Conservation (phyloP, 2,329 filamentous ascomycete genomes). For the Fusarium euwallaceae region DNA sequence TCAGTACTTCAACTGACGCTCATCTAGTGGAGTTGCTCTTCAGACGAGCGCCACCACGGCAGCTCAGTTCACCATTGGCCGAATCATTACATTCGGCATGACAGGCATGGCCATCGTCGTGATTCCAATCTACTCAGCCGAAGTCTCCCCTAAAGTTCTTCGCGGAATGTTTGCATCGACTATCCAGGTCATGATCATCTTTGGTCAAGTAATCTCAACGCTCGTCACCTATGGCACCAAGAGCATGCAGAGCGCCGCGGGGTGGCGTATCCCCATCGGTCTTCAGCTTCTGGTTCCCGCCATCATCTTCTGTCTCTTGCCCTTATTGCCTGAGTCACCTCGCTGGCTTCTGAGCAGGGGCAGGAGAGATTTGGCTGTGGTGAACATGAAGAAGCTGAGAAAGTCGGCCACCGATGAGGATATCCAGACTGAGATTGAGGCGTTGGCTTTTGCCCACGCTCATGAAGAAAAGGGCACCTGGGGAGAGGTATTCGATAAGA, state of each 20-base stretch:
- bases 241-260: constrained; percentile 29
- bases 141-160: constrained; percentile 43
- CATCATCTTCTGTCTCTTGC: constrained; percentile 51
- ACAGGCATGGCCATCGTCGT: constrained; percentile 51
- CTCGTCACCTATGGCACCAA: constrained; percentile 46
- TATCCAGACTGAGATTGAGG: constrained; percentile 42
- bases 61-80: constrained; percentile 49
- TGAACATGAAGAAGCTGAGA: constrained; percentile 48
- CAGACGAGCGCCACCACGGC: constrained; percentile 47
- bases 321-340: constrained; percentile 60
- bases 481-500: constrained; percentile 18
- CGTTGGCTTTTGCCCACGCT: constrained; percentile 11
- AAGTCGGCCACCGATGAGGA: constrained; percentile 46
- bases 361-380: not conserved
- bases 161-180: constrained; percentile 48
- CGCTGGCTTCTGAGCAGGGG: constrained; percentile 51
- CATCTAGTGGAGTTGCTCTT: constrained; percentile 35
- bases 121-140: constrained; percentile 49
- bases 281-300: constrained; percentile 59
- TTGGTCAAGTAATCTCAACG: constrained; percentile 45
- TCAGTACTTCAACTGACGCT: not conserved
- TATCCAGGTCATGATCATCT: constrained; percentile 47
- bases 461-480: constrained; percentile 17
- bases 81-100: constrained; percentile 49
- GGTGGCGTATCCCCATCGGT: constrained; percentile 61